These are phyloP conservation scores for Talaromyces funiculosus DNA, from an alignment of 2,329 filamentous ascomycete genomes.

Conservation along the genomic window DNA sequence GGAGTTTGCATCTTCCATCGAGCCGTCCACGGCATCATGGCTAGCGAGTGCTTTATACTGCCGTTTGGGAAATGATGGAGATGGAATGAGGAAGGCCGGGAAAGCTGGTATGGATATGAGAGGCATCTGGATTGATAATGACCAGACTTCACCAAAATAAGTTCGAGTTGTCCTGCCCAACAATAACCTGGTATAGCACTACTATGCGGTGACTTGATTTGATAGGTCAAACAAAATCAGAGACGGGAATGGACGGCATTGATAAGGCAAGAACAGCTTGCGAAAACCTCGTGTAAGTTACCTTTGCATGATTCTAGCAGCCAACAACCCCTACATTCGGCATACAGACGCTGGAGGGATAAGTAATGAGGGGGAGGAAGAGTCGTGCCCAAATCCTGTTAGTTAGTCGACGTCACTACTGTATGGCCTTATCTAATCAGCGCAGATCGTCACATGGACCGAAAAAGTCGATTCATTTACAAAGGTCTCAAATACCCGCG, in stretches of 20 bases:
- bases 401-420: conserved; percentile 1
- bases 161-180: not conserved
- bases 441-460: not conserved
- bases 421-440: conserved; percentile 2
- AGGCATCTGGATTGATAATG: not conserved
- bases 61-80: conserved; percentile 41
- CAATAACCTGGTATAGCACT: not conserved
- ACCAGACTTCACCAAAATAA: no score
- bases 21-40: not conserved
- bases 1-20: not conserved
- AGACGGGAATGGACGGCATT: no score
- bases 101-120: conserved; percentile 7
- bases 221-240: not conserved
- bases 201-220: not conserved
- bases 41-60: not conserved
- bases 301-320: not conserved
- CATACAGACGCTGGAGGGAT: not conserved
- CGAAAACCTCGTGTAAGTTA: not conserved
- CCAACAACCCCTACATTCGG: no score
- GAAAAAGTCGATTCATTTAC: not conserved
- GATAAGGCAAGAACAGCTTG: not conserved
- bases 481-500: not conserved
- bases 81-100: conserved; percentile 16
- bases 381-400: not conserved
- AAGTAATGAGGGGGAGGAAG: not conserved